A percentile compares a stretch with the other conserved stretches of the same genome.
Evolutionary conservation across 257 asterid genomes (phyloP).

Genomic region (Penstemon newberryi): DNA sequence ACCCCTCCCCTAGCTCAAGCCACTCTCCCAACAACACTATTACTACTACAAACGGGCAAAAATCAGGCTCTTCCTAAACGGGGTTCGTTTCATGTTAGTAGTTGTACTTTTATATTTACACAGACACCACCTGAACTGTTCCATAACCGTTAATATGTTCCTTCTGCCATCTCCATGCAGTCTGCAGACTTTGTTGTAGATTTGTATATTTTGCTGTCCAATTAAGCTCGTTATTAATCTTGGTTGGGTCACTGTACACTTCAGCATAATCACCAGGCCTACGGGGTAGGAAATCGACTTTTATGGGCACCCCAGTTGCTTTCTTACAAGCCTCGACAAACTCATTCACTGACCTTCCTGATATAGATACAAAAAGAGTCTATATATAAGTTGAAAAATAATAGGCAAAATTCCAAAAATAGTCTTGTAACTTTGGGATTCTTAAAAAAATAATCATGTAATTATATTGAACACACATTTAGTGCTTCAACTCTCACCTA

Average conservation of each 20-base stretch:
- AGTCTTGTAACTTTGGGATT: too few species aligned
- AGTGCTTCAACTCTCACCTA: too few species aligned
- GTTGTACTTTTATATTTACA: constrained; percentile 32
- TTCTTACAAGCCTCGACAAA: constrained; percentile 93
- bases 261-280: constrained; percentile 96
- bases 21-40: constrained; percentile 23
- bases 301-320: constrained; percentile 78
- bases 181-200: constrained; percentile 68
- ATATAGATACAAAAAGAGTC: constrained; percentile 4
- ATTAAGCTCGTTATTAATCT: constrained; percentile 67
- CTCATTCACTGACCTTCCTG: constrained; percentile 95
- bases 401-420: too few species aligned
- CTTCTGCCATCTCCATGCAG: constrained; percentile 98
- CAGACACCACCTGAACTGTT: constrained; percentile 41
- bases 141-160: constrained; percentile 69
- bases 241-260: constrained; percentile 82
- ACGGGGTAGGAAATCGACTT: constrained; percentile 82
- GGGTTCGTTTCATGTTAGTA: constrained; percentile 32
- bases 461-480: too few species aligned
- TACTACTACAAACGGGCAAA: constrained; percentile 13
- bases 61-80: constrained; percentile 17
- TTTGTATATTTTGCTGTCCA: constrained; percentile 81
- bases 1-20: neutral
- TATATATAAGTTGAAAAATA: neutral
- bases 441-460: too few species aligned